Evolutionary conservation across 2,329 filamentous ascomycete genomes (phyloP).

Genomic region (Moelleriella libera): DNA sequence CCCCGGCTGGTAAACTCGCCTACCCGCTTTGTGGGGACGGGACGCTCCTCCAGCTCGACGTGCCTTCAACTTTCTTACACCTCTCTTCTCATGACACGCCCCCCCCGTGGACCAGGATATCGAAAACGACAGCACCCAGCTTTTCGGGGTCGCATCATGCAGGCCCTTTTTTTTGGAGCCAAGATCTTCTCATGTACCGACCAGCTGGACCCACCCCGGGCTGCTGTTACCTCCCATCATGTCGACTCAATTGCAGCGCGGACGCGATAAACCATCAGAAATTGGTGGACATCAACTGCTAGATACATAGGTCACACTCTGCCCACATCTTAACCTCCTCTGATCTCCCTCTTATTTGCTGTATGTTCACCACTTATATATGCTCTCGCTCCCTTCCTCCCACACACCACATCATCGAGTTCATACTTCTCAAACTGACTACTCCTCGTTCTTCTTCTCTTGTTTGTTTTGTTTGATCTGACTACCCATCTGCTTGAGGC

Average conservation of each 20-base stretch:
- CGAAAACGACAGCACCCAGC: conserved; percentile 1
- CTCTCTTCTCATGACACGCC: neutral
- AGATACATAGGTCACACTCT: conserved; percentile 1
- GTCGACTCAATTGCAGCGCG: conserved; percentile 1
- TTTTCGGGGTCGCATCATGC: conserved; percentile 1
- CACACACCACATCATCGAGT: conserved; percentile 4
- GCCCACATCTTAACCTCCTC: conserved; percentile 1
- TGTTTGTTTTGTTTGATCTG: neutral
- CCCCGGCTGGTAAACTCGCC: conserved; percentile 1
- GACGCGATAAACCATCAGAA: conserved; percentile 1
- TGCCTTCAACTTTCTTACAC: neutral
- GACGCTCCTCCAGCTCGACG: conserved; percentile 1
- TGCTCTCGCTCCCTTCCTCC: neutral
- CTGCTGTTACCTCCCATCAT: neutral
- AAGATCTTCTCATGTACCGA: conserved; percentile 5
- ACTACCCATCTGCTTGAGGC: neutral
- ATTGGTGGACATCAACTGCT: conserved; percentile 1
- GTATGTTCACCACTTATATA: conserved; percentile 2
- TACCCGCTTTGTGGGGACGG: conserved; percentile 5
- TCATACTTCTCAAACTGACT: conserved; percentile 8
- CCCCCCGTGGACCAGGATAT: conserved; percentile 2
- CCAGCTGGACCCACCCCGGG: conserved; percentile 2
- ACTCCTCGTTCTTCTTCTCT: neutral
- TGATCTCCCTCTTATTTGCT: neutral
- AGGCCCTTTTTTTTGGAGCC: conserved; percentile 1